Conservation (phyloP, 2,329 filamentous ascomycete species). For the Aureobasidium sp. region DNA sequence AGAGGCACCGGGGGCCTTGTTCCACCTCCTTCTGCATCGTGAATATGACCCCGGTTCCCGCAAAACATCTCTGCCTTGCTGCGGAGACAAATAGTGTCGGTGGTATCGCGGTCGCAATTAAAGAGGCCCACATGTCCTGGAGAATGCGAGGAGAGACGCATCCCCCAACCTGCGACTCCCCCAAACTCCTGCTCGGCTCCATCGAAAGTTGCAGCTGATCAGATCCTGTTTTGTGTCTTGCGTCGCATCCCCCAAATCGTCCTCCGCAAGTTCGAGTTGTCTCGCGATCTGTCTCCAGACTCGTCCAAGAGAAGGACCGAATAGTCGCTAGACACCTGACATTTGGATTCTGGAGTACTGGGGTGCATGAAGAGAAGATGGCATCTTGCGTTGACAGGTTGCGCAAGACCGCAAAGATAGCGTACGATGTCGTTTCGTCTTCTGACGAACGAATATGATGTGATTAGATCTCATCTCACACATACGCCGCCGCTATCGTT, state of each 20-base stretch:
- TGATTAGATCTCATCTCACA: no score
- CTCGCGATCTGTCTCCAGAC: not conserved
- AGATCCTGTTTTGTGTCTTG: not conserved
- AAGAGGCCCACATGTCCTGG: not conserved
- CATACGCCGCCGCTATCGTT: no score
- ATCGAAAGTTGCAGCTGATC: not conserved
- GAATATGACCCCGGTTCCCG: not conserved
- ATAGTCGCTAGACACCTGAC: not conserved
- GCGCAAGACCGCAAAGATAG: not conserved
- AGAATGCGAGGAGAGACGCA: not conserved
- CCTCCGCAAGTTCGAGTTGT: not conserved
- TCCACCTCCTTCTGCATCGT: not conserved
- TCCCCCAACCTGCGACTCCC: not conserved
- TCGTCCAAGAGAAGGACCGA: not conserved
- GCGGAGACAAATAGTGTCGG: slow-evolving; percentile 6
- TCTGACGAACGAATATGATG: no score
- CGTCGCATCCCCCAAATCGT: not conserved
- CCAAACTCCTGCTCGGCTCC: slow-evolving; percentile 4
- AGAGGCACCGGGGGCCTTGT: not conserved
- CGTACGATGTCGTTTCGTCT: not conserved
- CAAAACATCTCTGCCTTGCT: not conserved
- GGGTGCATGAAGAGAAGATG: not conserved
- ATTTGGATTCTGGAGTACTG: not conserved
- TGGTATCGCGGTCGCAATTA: no score
- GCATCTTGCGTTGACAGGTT: not conserved